A percentile compares a stretch with the other conserved stretches of the same genome.
phyloP scores from a whole-genome alignment of 805 yeast genomes.

The Ogataea degrootiae region DNA sequence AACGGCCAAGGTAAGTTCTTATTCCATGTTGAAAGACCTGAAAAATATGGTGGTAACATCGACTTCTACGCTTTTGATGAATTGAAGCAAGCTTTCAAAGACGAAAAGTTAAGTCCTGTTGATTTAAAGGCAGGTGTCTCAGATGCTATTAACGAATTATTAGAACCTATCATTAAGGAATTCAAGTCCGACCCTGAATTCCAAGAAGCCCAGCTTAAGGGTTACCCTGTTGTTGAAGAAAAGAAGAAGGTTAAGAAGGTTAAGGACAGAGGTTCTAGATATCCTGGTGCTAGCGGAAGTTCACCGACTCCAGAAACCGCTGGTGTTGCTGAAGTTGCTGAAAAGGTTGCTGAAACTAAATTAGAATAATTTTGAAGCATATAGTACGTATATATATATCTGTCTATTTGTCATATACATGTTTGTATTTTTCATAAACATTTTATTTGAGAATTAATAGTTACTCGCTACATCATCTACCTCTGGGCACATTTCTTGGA shows the following conservation, averaged over 20 bases:
- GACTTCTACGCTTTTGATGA: constrained; percentile 63
- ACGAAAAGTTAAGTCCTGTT: constrained; percentile 79
- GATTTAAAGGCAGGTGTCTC: constrained; percentile 92
- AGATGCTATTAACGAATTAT: constrained; percentile 71
- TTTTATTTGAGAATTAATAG: too few species aligned
- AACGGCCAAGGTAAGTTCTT: constrained; percentile 51
- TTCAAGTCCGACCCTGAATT: constrained; percentile 60
- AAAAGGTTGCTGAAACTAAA: constrained; percentile 36
- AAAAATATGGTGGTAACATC: constrained; percentile 93
- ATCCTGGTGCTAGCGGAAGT: constrained; percentile 60
- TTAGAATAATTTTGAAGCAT: constrained; percentile 19
- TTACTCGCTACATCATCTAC: too few species aligned
- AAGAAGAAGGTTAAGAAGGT: constrained; percentile 67
- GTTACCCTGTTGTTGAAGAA: constrained; percentile 75
- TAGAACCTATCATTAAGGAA: constrained; percentile 80
- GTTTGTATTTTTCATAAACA: too few species aligned
- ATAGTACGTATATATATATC: not conserved
- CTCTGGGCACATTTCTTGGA: too few species aligned
- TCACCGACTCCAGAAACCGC: constrained; percentile 9
- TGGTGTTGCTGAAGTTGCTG: constrained; percentile 29
- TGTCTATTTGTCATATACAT: not conserved
- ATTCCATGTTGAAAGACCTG: constrained; percentile 85
- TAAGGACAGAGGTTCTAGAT: constrained; percentile 84
- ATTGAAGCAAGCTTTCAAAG: constrained; percentile 66
- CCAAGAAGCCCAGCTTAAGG: constrained; percentile 67